A percentile compares a stretch with the other conserved stretches of the same genome.
These are phyloP conservation scores for Sclerotinia glacialis DNA, from an alignment of 2,329 filamentous ascomycete species.

Conservation along the genomic window DNA sequence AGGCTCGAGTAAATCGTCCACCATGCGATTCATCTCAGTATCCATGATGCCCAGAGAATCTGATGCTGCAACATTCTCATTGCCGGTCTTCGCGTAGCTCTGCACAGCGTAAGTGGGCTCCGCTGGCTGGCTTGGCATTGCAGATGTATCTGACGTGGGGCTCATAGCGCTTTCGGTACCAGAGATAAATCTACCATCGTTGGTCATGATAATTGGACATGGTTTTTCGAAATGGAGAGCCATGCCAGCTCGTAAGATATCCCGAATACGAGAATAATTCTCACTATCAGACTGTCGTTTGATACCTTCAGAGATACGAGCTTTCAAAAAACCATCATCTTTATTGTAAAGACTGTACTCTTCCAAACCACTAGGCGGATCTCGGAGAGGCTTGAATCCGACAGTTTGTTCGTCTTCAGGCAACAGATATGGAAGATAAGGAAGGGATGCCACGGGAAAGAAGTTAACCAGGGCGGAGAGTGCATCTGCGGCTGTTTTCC, in stretches of 20 bases:
- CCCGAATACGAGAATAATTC: conserved; percentile 63
- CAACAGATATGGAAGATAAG: conserved; percentile 59
- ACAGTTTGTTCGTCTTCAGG: conserved; percentile 67
- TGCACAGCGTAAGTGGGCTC: neutral
- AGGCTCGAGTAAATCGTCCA: conserved; percentile 51
- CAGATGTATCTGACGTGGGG: neutral
- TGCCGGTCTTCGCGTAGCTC: neutral
- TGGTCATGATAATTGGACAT: conserved; percentile 43
- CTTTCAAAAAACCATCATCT: conserved; percentile 46
- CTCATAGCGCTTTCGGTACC: conserved; percentile 23
- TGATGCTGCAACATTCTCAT: neutral
- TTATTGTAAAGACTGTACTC: conserved; percentile 47
- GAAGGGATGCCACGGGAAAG: conserved; percentile 57
- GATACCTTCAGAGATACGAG: conserved; percentile 47
- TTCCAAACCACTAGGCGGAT: conserved; percentile 46
- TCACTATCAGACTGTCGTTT: conserved; percentile 58
- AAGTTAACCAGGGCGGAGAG: conserved; percentile 57
- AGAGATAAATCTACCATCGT: conserved; percentile 49
- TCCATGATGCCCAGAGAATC: conserved; percentile 40
- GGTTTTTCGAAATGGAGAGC: conserved; percentile 51
- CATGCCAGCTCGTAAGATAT: conserved; percentile 60
- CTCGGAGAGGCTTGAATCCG: conserved; percentile 58
- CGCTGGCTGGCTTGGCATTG: neutral
- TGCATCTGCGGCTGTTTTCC: conserved; percentile 63
- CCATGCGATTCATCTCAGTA: conserved; percentile 55